Base-by-base conservation (phyloP, 495 filamentous ascomycete genomes). In the Daldinia vernicosa region DNA sequence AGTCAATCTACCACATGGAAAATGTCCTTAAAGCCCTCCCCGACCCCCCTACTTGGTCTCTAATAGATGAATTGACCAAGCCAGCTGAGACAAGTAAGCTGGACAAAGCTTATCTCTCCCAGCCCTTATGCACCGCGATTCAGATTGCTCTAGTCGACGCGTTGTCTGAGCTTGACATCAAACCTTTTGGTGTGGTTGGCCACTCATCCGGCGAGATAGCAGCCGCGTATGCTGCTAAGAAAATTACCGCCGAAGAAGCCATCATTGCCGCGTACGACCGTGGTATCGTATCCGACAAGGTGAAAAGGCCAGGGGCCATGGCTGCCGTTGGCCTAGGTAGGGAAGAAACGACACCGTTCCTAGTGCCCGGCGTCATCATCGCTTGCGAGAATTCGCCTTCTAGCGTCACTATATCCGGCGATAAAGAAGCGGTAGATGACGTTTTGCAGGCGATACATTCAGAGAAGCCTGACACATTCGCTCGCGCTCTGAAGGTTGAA, bases 191-290 rank as follows among this genome's bases (percentile, higher is more conserved):
- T 6, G 85, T 89, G 0, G 80, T 89, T 1, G 89, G 89, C 26
- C 88, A 90, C 67, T 89, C 86, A 0, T 85, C 81, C 33, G 89
- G 89, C 14, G 89, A 91, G 70, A 89, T 90, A 60, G 84, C 56
- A 0, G 84, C 82, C 0, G 83, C 84, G 0, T 85, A 83, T 45
- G 80, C 80, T 4, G 76, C 80, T 1, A 81, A 83, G 1, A 69
- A 70, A 4, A 47, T 88, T 1, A 67, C 71, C 1, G 58, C 70
- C 1, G 2, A 24, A 1, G 81, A 85, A 27, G 87, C 87, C 2
- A 82, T 89, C 7, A 54, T 66, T 0, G 70, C 86, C 52, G 85
- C 88, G 0, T 89, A 87, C 57, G 83, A 81, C 32, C 80, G 88
- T 14, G 88, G 87, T 4, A 14, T 81, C 75, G 0, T 28, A 72